phyloP scores from a whole-genome alignment of 106 monocot genomes.

The Acorus gramineus region DNA sequence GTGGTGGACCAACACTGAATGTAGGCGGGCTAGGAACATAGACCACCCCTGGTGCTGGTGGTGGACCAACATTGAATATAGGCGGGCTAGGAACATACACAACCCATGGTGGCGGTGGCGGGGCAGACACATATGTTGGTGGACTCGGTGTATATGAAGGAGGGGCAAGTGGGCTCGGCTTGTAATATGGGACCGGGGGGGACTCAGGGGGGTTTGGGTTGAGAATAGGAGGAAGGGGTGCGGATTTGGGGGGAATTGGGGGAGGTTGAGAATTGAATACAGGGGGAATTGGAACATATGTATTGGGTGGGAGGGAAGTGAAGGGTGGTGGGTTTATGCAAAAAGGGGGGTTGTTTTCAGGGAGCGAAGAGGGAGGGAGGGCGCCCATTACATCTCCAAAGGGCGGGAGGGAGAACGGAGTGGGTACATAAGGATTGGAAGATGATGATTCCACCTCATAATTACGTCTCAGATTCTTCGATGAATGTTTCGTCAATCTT shows the following conservation, averaged over 20 bases:
- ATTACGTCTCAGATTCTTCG: slow-evolving; percentile 8
- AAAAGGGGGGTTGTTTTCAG: slow-evolving; percentile 19
- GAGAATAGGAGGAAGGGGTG: neutral
- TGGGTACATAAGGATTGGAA: slow-evolving; percentile 12
- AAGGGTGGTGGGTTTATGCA: slow-evolving; percentile 30
- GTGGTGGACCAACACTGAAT: neutral
- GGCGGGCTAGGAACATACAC: neutral
- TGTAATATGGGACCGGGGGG: neutral
- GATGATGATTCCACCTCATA: slow-evolving; percentile 6
- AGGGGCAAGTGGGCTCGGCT: slow-evolving; percentile 2
- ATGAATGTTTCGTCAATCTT: neutral
- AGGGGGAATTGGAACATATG: slow-evolving; percentile 7
- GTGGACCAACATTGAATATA: slow-evolving; percentile 1
- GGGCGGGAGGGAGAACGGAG: slow-evolving; percentile 29
- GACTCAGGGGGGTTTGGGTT: slow-evolving; percentile 3
- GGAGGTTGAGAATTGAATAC: slow-evolving; percentile 9
- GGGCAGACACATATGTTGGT: neutral
- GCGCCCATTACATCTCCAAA: slow-evolving; percentile 27
- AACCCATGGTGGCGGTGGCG: neutral
- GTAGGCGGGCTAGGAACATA: neutral
- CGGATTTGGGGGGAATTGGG: slow-evolving; percentile 6
- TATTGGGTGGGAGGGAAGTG: slow-evolving; percentile 9
- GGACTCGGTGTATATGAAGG: neutral
- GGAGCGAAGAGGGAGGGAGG: slow-evolving; percentile 17
- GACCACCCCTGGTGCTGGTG: neutral